phyloP scores from a whole-genome alignment of 2,329 filamentous ascomycete genomes.

The Claviceps arundinis region DNA sequence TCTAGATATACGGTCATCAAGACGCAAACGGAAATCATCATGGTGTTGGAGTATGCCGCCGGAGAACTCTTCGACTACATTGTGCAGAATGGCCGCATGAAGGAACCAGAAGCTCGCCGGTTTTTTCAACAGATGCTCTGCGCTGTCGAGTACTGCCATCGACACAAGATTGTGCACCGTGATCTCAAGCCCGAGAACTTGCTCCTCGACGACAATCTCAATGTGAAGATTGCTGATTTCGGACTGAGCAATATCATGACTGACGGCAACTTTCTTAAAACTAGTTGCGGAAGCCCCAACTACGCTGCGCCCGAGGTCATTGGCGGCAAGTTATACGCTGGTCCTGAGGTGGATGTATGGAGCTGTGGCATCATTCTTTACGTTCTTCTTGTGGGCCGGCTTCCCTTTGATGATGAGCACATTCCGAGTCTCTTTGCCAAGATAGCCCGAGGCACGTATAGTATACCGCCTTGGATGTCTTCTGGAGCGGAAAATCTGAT shows the following conservation, averaged over 20 bases:
- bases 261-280: constrained; percentile 97
- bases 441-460: constrained; percentile 88
- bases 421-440: constrained; percentile 97
- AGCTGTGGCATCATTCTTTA: constrained; percentile 88
- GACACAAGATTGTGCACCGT: constrained; percentile 96
- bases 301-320: constrained; percentile 98
- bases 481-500: constrained; percentile 71
- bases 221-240: constrained; percentile 99
- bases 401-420: constrained; percentile 97
- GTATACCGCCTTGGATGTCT: constrained; percentile 83
- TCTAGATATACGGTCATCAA: constrained; percentile 88
- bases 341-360: constrained; percentile 97
- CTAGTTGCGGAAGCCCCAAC: constrained; percentile 94
- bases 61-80: constrained; percentile 98
- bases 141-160: constrained; percentile 95
- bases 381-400: constrained; percentile 63
- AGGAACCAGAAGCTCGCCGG: constrained; percentile 81
- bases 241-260: constrained; percentile 99
- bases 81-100: constrained; percentile 83
- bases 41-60: constrained; percentile 96
- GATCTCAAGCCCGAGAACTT: constrained; percentile 97
- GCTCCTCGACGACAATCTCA: constrained; percentile 84
- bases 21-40: constrained; percentile 86
- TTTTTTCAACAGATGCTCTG: constrained; percentile 99
- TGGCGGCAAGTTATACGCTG: constrained; percentile 91